Percentiles rank a stretch among this genome's conserved stretches.
Conservation (phyloP, 2,329 filamentous ascomycete genomes). For the Penicillium olsonii region DNA sequence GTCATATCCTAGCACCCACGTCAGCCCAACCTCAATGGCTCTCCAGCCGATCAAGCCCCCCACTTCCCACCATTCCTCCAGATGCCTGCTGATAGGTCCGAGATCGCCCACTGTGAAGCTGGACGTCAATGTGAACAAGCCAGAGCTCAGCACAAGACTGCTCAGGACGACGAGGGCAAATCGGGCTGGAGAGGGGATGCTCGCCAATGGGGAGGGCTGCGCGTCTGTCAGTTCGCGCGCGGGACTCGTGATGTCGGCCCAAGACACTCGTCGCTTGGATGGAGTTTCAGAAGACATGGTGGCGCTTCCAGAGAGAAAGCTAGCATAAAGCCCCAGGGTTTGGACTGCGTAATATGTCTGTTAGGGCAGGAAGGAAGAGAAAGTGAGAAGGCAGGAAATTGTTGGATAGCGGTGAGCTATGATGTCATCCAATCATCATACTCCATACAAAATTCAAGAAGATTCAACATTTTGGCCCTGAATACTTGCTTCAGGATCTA, state of each 20-base stretch:
- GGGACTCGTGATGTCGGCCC: slow-evolving; percentile 3
- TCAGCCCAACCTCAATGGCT: slow-evolving; percentile 66
- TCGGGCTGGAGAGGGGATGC: slow-evolving; percentile 37
- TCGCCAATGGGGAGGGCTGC: slow-evolving; percentile 22
- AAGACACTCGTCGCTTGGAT: slow-evolving; percentile 26
- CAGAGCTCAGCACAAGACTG: slow-evolving; percentile 63
- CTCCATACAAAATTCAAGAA: slow-evolving; percentile 10
- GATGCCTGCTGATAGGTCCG: slow-evolving; percentile 63
- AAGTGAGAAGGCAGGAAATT: slow-evolving; percentile 6
- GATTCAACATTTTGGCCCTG: background rate
- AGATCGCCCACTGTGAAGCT: slow-evolving; percentile 66
- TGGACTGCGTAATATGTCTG: background rate
- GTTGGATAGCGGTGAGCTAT: slow-evolving; percentile 29
- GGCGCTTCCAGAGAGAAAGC: background rate
- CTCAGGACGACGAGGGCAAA: slow-evolving; percentile 52
- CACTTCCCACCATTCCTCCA: slow-evolving; percentile 65
- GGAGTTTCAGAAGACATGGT: slow-evolving; percentile 18
- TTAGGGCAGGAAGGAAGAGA: background rate
- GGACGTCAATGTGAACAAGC: slow-evolving; percentile 64
- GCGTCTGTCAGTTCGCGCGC: slow-evolving; percentile 14
- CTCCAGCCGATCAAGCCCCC: slow-evolving; percentile 57
- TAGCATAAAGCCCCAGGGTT: background rate
- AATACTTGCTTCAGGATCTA: background rate
- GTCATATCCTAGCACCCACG: slow-evolving; percentile 75
- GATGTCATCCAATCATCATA: slow-evolving; percentile 39